These are phyloP conservation scores for Chenopodium berlandieri DNA, from an alignment of 148 eudicot species.

Conservation along the genomic window DNA sequence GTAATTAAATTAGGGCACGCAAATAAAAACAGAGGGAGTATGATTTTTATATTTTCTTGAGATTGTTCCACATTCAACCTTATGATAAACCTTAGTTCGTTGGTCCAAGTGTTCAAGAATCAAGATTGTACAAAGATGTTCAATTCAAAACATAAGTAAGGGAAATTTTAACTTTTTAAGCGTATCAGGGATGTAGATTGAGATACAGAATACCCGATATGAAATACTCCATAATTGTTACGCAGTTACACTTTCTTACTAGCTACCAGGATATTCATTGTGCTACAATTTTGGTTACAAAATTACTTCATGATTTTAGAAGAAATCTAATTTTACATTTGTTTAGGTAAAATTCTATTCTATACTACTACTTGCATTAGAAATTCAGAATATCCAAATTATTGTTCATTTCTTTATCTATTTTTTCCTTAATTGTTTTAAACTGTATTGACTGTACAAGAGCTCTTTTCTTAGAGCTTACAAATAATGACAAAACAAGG, in stretches of 20 bases:
- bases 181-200: too few species aligned
- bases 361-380: background rate
- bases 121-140: background rate
- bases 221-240: too few species aligned
- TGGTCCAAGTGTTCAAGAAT: background rate
- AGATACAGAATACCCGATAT: too few species aligned
- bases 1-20: too few species aligned
- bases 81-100: too few species aligned
- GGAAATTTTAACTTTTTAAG: too few species aligned
- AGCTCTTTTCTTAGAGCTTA: conserved; percentile 27
- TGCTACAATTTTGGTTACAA: background rate
- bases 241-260: too few species aligned
- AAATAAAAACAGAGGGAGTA: too few species aligned
- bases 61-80: too few species aligned
- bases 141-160: background rate
- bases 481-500: conserved; percentile 79
- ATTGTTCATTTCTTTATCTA: background rate
- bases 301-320: background rate
- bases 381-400: background rate
- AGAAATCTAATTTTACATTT: background rate
- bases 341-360: background rate
- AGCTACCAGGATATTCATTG: background rate
- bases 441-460: background rate
- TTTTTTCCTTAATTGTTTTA: background rate
- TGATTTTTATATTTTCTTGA: too few species aligned